A percentile compares a stretch with the other conserved stretches of the same genome.
These are phyloP conservation scores for Penicillium odoratum DNA, from an alignment of 495 filamentous ascomycete genomes.

Conservation along the genomic window DNA sequence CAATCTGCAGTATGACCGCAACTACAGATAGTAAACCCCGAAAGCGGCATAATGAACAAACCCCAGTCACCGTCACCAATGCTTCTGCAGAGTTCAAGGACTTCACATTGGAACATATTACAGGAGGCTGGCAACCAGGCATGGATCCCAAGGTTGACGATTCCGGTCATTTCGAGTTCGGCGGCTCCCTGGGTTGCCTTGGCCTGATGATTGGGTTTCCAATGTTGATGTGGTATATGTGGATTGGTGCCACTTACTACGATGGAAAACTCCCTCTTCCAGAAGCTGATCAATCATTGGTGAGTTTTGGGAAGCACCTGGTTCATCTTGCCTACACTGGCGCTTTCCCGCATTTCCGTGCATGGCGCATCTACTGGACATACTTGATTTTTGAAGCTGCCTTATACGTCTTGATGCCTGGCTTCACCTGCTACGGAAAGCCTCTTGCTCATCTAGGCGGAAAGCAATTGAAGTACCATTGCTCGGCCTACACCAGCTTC, in stretches of 20 bases:
- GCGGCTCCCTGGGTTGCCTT: constrained; percentile 69
- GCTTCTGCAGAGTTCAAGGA: background rate
- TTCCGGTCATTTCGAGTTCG: constrained; percentile 70
- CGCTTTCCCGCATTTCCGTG: constrained; percentile 70
- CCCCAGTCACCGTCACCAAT: background rate
- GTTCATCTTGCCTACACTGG: constrained; percentile 66
- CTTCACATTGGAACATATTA: constrained; percentile 20
- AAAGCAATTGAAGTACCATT: constrained; percentile 81
- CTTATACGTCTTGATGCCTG: constrained; percentile 77
- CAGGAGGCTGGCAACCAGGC: constrained; percentile 24
- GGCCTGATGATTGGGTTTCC: constrained; percentile 88
- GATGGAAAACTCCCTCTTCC: constrained; percentile 73
- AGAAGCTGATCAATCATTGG: constrained; percentile 54
- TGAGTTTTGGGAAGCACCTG: constrained; percentile 66
- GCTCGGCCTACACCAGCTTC: constrained; percentile 76
- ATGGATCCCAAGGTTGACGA: constrained; percentile 29
- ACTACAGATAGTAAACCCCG: constrained; percentile 8
- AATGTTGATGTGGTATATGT: constrained; percentile 95
- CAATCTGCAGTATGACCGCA: constrained; percentile 7
- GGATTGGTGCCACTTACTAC: constrained; percentile 89
- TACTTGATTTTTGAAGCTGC: constrained; percentile 74
- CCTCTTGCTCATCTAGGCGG: constrained; percentile 74
- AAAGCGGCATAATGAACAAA: constrained; percentile 1
- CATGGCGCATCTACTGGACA: constrained; percentile 86
- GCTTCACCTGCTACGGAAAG: constrained; percentile 76